Evolutionary conservation across 352 stramenopile species (phyloP), one percentile per base, ranked within the genome.

Genomic region (Phytophthora hybrid): DNA sequence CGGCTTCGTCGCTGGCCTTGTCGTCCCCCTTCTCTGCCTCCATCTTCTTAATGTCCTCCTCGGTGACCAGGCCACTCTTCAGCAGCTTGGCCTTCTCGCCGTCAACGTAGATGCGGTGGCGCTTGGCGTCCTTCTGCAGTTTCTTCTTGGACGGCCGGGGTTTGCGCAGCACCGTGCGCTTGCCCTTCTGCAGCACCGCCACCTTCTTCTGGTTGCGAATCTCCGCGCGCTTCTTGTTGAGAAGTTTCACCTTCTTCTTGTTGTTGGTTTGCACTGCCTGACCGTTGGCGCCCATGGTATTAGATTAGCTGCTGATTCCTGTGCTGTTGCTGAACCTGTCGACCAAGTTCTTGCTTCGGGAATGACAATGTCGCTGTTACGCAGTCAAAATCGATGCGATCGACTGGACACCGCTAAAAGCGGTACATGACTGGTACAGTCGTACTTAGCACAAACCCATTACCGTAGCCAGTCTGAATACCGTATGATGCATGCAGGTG

Each of bases 161-260:
- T 66, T 92, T 92, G 69, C 88, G 86, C 70, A 96, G 78, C 54
- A 85, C 74, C 31, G 67, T 84, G 56, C 71, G 71, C 59, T 80
- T 77, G 47, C 88, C 88, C 67, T 93, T 85, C 66, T 92, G 68
- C 41, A 89, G 41, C 51, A 68, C 61, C 59, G 80, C 71, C 31
- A 96, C 90, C 72, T 95, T 94, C 75, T 95, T 95, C 68, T 91
- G 83, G 78, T 96, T 96, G 64, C 77, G 79, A 21, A 86, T 59
- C 69, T 93, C 77, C 7, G 80, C 77, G 60, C 90, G 88, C 80
- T 96, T 96, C 82, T 95, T 96, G 76, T 82, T 89, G 47, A 88
- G 82, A 39, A 96, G 78, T 73, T 96, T 96, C 39, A 94, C 76
- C 81, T 96, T 96, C 82, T 87, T 94, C 77, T 92, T 92, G 86